Evolutionary conservation across 2,329 filamentous ascomycete genomes (phyloP).

Genomic region (Fusarium sarcochroum): DNA sequence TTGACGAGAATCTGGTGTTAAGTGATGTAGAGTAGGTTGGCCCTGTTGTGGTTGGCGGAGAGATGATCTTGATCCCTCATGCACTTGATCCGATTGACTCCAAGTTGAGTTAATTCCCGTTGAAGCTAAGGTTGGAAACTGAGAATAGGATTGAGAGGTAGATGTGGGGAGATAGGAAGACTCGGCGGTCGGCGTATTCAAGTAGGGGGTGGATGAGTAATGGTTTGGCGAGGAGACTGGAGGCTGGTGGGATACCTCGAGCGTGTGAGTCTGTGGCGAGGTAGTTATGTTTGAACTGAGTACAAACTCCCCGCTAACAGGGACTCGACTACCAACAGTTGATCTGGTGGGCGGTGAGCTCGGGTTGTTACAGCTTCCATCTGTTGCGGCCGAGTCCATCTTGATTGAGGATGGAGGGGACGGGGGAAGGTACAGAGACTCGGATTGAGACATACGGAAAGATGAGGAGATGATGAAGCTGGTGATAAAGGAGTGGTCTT

Average conservation of each 20-base stretch:
- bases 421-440: constrained; percentile 47
- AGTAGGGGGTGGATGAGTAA: constrained; percentile 44
- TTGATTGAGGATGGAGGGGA: constrained; percentile 50
- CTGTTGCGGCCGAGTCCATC: constrained; percentile 48
- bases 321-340: constrained; percentile 42
- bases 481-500: constrained; percentile 39
- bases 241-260: constrained; percentile 39
- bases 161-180: constrained; percentile 46
- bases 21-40: constrained; percentile 25
- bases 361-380: constrained; percentile 47
- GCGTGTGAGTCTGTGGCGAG: constrained; percentile 44
- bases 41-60: constrained; percentile 35
- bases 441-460: constrained; percentile 51
- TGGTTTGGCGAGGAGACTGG: constrained; percentile 43
- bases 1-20: constrained; percentile 27
- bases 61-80: constrained; percentile 37
- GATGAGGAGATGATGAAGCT: constrained; percentile 36
- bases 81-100: constrained; percentile 40
- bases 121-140: constrained; percentile 43
- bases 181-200: constrained; percentile 43
- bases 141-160: constrained; percentile 45
- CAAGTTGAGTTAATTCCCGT: constrained; percentile 42
- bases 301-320: constrained; percentile 40
- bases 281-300: constrained; percentile 41
- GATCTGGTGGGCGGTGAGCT: constrained; percentile 49